Percentiles rank a stretch among this genome's conserved stretches.
These are phyloP conservation scores for Beverwykella pulmonaria DNA, from an alignment of 495 filamentous ascomycete species.

Conservation along the genomic window DNA sequence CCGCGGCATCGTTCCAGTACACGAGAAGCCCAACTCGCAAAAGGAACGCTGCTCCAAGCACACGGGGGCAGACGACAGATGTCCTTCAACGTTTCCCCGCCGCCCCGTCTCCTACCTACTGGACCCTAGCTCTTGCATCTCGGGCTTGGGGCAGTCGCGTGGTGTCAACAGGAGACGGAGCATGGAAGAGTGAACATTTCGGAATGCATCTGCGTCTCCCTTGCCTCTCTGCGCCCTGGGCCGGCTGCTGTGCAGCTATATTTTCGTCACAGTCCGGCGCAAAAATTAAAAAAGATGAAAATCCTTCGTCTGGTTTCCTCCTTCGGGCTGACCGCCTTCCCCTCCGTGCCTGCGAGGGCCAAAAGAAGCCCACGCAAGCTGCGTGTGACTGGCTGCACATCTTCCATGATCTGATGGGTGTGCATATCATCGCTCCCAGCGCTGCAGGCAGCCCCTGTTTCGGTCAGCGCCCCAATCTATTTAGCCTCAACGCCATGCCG, in stretches of 20 bases:
- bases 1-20: slow-evolving; percentile 3
- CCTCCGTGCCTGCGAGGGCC: slow-evolving; percentile 12
- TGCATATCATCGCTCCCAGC: slow-evolving; percentile 30
- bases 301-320: neutral
- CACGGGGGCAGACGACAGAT: neutral
- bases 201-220: too few species aligned
- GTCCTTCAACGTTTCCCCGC: neutral
- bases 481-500: slow-evolving; percentile 37
- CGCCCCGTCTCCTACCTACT: neutral
- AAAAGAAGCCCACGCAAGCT: neutral
- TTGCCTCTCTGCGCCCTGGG: neutral
- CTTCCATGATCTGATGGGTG: slow-evolving; percentile 29
- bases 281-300: neutral
- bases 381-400: neutral
- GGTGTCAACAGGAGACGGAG: neutral
- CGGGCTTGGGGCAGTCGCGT: neutral
- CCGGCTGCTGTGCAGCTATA: neutral
- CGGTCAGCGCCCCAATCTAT: slow-evolving; percentile 19
- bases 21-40: neutral
- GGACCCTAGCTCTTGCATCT: slow-evolving; percentile 6
- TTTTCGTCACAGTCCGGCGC: neutral
- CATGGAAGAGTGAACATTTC: too few species aligned
- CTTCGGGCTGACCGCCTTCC: slow-evolving; percentile 6
- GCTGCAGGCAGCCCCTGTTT: slow-evolving; percentile 24
- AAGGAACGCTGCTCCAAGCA: neutral